Evolutionary conservation across 805 yeast species (phyloP), one percentile per base, ranked within the genome.

Genomic region (Cyberlindnera lachancei): DNA sequence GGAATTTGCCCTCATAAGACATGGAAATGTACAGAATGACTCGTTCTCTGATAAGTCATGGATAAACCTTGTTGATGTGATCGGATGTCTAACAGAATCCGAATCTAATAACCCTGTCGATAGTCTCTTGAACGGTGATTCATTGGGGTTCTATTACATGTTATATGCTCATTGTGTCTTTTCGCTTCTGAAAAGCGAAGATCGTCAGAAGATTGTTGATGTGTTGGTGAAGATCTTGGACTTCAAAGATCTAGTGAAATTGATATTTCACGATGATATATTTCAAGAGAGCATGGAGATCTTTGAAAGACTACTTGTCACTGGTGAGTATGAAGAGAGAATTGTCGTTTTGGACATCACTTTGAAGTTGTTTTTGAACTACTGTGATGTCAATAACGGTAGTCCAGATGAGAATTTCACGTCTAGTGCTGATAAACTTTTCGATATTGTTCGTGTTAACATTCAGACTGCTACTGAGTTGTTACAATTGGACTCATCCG

Each of bases 151-250:
- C 44, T 78, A 82, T 55, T 82, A 85, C 50, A 79, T 87, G 19
- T 54, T 88, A 24, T 83, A 81, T 58, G 83, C 95, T 9, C 82
- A 84, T 44, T 85, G 95, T 52, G 66, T 87, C 29, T 94, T 84
- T 45, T 72, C 80, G 1, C 63, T 87, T 39, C 68, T 80, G 29
- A 70, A 68, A 30, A 46, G 44, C 26, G 38, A 41, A 1, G 30
- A 48, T 10, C 53, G 59, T 15, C 35, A 48, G 19, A 49, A 56
- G 19, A 70, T 77, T 3, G 47, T 70, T 10, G 59, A 61, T 3
- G 76, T 81, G 0, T 53, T 88, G 37, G 60, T 58, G 21, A 66
- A 73, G 34, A 61, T 87, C 13, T 61, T 85, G 20, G 69, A 65
- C 28, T 70, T 75, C 24, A 61, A 71, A 3, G 66, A 73, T 4